phyloP scores from a whole-genome alignment of 257 asterid species.

The Ocimum tenuiflorum region DNA sequence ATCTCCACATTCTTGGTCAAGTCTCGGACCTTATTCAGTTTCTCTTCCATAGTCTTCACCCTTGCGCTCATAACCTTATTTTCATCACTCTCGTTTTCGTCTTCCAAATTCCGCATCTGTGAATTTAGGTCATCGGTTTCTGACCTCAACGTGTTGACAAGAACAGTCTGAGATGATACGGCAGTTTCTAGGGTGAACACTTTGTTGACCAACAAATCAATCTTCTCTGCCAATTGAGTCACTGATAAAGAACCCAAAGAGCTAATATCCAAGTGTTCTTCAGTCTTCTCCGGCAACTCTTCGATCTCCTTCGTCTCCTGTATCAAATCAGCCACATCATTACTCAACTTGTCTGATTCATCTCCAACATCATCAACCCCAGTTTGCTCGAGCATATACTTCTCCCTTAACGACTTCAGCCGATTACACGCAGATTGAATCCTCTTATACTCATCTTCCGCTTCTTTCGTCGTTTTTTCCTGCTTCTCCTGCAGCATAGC shows the following conservation, averaged over 20 bases:
- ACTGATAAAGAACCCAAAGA: slow-evolving; percentile 17
- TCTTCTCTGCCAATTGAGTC: slow-evolving; percentile 44
- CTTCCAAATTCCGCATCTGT: slow-evolving; percentile 38
- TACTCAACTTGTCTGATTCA: neutral
- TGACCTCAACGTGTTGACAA: slow-evolving; percentile 40
- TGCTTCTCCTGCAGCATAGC: slow-evolving; percentile 38
- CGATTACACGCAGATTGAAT: slow-evolving; percentile 34
- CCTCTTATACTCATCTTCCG: slow-evolving; percentile 33
- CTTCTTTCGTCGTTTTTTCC: slow-evolving; percentile 25
- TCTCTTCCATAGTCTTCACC: slow-evolving; percentile 39
- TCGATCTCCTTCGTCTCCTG: slow-evolving; percentile 20
- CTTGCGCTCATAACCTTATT: slow-evolving; percentile 4
- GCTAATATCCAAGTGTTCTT: slow-evolving; percentile 20
- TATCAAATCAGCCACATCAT: slow-evolving; percentile 18
- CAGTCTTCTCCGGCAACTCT: slow-evolving; percentile 3
- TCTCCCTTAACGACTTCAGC: slow-evolving; percentile 25
- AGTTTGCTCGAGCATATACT: slow-evolving; percentile 13
- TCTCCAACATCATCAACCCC: neutral
- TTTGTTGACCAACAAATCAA: slow-evolving; percentile 44
- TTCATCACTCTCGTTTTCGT: slow-evolving; percentile 27
- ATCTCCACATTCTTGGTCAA: slow-evolving; percentile 41
- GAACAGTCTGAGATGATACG: slow-evolving; percentile 48
- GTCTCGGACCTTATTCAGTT: slow-evolving; percentile 35
- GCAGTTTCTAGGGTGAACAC: slow-evolving; percentile 51
- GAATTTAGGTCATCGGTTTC: slow-evolving; percentile 44